These are phyloP conservation scores for Chaetomiaceae sp. DNA, from an alignment of 2,329 filamentous ascomycete genomes.

Conservation along the genomic window DNA sequence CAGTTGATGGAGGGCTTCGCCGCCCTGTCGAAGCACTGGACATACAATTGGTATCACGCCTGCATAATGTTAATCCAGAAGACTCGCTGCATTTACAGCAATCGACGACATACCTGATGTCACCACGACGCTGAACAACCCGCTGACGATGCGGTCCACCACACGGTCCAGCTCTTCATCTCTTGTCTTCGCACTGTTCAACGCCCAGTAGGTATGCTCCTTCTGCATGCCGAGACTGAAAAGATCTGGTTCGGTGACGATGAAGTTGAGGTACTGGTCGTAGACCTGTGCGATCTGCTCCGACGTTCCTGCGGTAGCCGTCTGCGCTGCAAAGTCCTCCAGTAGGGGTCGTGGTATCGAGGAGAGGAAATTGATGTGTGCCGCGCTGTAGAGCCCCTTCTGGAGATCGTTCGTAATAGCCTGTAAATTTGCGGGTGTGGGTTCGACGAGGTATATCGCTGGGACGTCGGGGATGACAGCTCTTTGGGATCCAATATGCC, in stretches of 20 bases:
- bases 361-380: constrained; percentile 95
- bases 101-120: constrained; percentile 70
- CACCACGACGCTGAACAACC: constrained; percentile 96
- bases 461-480: constrained; percentile 95
- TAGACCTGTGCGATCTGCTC: constrained; percentile 90
- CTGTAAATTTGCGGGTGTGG: constrained; percentile 73
- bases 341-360: constrained; percentile 85
- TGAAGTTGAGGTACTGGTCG: constrained; percentile 96
- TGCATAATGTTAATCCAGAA: constrained; percentile 32
- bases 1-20: not conserved
- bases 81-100: not conserved
- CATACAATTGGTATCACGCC: constrained; percentile 87
- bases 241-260: constrained; percentile 90
- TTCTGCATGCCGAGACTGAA: constrained; percentile 93
- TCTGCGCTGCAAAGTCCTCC: constrained; percentile 90
- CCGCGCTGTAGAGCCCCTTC: constrained; percentile 83
- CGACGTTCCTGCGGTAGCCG: constrained; percentile 75
- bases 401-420: constrained; percentile 81
- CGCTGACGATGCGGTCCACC: constrained; percentile 88
- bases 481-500: constrained; percentile 74
- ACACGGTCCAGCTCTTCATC: constrained; percentile 85
- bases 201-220: constrained; percentile 85
- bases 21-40: not conserved
- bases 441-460: constrained; percentile 93
- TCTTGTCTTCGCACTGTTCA: constrained; percentile 87